Evolutionary conservation across 345 rosid species (phyloP), one percentile per base, ranked within the genome.

Genomic region (Lenwebbia sp.): DNA sequence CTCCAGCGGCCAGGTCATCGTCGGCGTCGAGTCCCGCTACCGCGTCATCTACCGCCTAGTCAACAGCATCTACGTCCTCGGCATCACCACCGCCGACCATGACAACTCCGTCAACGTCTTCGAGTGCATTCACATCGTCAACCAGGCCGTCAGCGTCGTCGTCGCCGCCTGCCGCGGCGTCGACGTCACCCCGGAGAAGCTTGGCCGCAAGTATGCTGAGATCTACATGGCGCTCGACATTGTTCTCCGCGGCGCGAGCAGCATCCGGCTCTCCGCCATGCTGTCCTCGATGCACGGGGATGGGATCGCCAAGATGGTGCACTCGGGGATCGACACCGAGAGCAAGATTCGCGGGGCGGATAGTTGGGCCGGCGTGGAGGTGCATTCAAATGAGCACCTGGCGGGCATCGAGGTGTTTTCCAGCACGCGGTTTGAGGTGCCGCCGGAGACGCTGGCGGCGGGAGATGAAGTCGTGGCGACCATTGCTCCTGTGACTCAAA

Each of bases 131-230:
- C 93, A 96, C 88, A 93, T 96, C 75, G 99, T 97, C 33, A 97
- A 97, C 87, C 99, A 97, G 84, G 98, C 99, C 5, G 99, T 97
- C 75, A 95, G 95, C 86, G 99, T 96, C n/a, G 83, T 97, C 58
- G 98, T 97, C 13, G 91, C 99, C 9, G 99, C 99, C 55, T 97
- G 99, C 89, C 98, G 99, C n/a, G 99, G 99, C 62, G 98, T 97
- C 9, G 99, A 95, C 37, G 99, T 97, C 55, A 96, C 98, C n/a
- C 98, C 99, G 8, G 99, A 96, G 90, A 97, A 97, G 92, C 94
- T 97, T 55, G 92, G 91, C 86, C 89, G 97, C 49, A 97, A 95
- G 85, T 97, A 97, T 84, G 98, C 99, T 4, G 99, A 97, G 94
- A 93, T 94, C 84, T 97, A 97, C 88, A 97, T 97, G 99, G 99